Evolutionary conservation across 768 basidiomycete species (phyloP).

Genomic region (Fistulinella prunicolor): DNA sequence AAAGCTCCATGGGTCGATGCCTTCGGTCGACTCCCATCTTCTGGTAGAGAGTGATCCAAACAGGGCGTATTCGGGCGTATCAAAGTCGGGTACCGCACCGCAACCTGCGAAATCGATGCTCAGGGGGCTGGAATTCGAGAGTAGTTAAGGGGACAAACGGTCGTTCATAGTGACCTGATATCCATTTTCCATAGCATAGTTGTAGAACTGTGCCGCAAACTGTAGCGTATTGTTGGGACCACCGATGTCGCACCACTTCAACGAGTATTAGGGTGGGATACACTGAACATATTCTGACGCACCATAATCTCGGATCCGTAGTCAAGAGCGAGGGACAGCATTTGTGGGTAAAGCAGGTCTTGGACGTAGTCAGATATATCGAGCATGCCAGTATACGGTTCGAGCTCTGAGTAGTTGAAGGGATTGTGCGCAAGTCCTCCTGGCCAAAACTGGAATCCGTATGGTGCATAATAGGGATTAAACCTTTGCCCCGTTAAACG

Average conservation of each 20-base stretch:
- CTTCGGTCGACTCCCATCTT: constrained; percentile 59
- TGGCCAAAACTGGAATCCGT: constrained; percentile 51
- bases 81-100: constrained; percentile 49
- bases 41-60: constrained; percentile 46
- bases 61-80: constrained; percentile 52
- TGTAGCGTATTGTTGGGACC: constrained; percentile 45
- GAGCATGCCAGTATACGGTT: constrained; percentile 53
- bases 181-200: constrained; percentile 38
- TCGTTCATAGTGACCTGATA: constrained; percentile 49
- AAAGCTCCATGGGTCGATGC: constrained; percentile 54
- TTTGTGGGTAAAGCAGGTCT: constrained; percentile 51
- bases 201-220: constrained; percentile 46
- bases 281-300: constrained; percentile 3
- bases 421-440: constrained; percentile 53
- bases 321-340: constrained; percentile 44
- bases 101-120: constrained; percentile 37
- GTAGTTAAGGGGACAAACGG: constrained; percentile 23
- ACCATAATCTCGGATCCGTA: constrained; percentile 58
- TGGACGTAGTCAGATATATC: constrained; percentile 50
- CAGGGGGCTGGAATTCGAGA: neutral
- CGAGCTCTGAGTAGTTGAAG: constrained; percentile 43
- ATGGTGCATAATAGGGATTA: constrained; percentile 49
- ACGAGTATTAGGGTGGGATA: constrained; percentile 7
- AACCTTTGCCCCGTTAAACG: constrained; percentile 36
- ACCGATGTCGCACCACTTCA: constrained; percentile 57